Evolutionary conservation across 176 grass and related monocot genomes (phyloP).

Genomic region (Otatea glauca): DNA sequence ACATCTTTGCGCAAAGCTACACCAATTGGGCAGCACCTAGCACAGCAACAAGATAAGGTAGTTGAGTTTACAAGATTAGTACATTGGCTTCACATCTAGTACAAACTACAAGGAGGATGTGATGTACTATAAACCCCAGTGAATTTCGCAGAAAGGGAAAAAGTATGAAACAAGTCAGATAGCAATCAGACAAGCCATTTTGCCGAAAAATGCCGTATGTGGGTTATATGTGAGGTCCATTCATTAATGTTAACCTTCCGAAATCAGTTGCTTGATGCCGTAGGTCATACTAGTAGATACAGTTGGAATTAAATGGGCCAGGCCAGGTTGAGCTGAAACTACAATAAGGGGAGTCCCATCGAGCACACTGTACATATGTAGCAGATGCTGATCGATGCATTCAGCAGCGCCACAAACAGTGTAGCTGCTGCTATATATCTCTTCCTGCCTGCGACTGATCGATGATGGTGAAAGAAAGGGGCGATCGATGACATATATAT

Average conservation of each 20-base stretch:
- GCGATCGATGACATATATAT: not conserved
- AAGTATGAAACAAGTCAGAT: not conserved
- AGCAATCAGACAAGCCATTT: not conserved
- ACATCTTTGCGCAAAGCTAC: not conserved
- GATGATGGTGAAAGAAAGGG: not conserved
- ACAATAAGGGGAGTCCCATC: not conserved
- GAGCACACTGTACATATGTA: not conserved
- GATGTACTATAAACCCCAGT: not conserved
- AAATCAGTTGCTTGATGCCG: not conserved
- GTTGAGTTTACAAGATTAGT: not conserved
- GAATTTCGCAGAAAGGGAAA: no score
- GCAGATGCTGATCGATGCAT: not conserved
- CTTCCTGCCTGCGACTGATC: not conserved
- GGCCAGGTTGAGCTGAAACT: not conserved
- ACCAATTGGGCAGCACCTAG: not conserved
- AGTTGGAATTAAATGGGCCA: not conserved
- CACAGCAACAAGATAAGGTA: not conserved
- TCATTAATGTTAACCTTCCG: not conserved
- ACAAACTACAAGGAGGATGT: not conserved
- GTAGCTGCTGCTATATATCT: not conserved
- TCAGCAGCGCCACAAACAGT: not conserved
- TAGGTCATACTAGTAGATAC: not conserved
- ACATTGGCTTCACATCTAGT: not conserved
- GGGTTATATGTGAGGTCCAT: not conserved
- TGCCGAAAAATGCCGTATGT: not conserved